These are phyloP conservation scores for Gonium pectorale DNA, from an alignment of 139 green algal genomes.

Conservation along the genomic window DNA sequence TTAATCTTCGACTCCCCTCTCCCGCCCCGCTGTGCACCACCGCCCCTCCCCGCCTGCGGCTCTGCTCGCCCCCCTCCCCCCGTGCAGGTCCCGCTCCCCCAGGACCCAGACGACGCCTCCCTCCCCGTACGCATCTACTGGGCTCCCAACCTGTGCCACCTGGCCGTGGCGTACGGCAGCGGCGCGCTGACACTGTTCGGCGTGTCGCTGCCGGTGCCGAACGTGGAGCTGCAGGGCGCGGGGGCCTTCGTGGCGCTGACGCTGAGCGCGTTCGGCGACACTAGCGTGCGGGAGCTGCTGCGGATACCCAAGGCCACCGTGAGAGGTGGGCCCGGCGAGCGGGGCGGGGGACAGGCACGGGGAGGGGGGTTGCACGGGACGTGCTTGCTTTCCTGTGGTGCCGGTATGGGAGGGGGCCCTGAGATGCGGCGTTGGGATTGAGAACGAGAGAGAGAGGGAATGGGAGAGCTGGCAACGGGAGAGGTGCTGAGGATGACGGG, in stretches of 20 bases:
- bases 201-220: constrained; percentile 41
- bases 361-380: neutral
- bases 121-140: neutral
- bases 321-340: neutral
- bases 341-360: neutral
- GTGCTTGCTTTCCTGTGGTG: too few relatives aligned
- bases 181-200: constrained; percentile 49
- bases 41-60: too few relatives aligned
- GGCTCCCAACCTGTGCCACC: constrained; percentile 42
- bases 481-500: too few relatives aligned
- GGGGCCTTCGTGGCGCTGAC: constrained; percentile 12
- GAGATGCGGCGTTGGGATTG: too few relatives aligned
- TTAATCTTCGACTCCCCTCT: too few relatives aligned
- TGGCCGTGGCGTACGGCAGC: constrained; percentile 49
- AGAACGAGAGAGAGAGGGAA: too few relatives aligned
- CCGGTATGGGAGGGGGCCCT: neutral
- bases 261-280: neutral
- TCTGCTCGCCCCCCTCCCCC: too few relatives aligned
- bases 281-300: constrained; percentile 13
- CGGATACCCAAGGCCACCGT: constrained; percentile 13
- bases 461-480: too few relatives aligned
- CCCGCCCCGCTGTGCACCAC: neutral
- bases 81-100: constrained; percentile 21
- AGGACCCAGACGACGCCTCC: constrained; percentile 20
- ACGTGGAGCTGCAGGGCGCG: constrained; percentile 4